These are phyloP conservation scores for Bruguiera sexangula DNA, from an alignment of 345 rosid genomes.

Conservation along the genomic window DNA sequence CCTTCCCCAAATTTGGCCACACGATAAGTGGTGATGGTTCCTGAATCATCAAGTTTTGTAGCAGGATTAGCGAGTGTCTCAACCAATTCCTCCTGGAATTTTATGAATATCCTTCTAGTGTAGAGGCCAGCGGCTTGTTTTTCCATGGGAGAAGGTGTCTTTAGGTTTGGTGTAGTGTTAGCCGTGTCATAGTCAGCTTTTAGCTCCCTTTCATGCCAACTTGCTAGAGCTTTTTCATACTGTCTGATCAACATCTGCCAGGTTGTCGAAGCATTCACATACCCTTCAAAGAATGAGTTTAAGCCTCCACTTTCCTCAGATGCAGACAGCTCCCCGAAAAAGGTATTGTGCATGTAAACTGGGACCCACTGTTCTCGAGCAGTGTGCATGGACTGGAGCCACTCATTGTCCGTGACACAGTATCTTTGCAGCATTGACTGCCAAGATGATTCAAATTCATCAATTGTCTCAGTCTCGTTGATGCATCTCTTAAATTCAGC, in stretches of 20 bases:
- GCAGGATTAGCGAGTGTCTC: slow-evolving; percentile 47
- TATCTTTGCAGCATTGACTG: slow-evolving; percentile 41
- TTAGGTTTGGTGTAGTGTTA: slow-evolving; percentile 39
- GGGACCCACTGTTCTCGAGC: slow-evolving; percentile 64
- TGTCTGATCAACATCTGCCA: slow-evolving; percentile 40
- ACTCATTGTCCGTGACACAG: slow-evolving; percentile 52
- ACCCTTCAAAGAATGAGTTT: slow-evolving; percentile 66
- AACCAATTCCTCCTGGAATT: slow-evolving; percentile 58
- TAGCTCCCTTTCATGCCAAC: slow-evolving; percentile 47
- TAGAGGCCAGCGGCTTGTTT: slow-evolving; percentile 51
- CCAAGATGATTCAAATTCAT: slow-evolving; percentile 57
- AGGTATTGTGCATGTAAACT: slow-evolving; percentile 53
- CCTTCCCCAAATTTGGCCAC: slow-evolving; percentile 64
- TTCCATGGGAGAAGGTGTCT: slow-evolving; percentile 62
- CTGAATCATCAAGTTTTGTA: slow-evolving; percentile 43
- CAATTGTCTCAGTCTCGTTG: slow-evolving; percentile 46
- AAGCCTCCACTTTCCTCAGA: slow-evolving; percentile 52
- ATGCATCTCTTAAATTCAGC: slow-evolving; percentile 51
- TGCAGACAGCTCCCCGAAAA: slow-evolving; percentile 61
- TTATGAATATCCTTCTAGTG: slow-evolving; percentile 42
- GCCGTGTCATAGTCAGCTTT: slow-evolving; percentile 55
- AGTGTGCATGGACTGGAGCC: slow-evolving; percentile 53
- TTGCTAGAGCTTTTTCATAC: slow-evolving; percentile 49
- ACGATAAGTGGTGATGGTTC: slow-evolving; percentile 36
- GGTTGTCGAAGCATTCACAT: slow-evolving; percentile 55